phyloP scores from a whole-genome alignment of 1,284 basidiomycete species.

The Sanghuangporus sanghuang region DNA sequence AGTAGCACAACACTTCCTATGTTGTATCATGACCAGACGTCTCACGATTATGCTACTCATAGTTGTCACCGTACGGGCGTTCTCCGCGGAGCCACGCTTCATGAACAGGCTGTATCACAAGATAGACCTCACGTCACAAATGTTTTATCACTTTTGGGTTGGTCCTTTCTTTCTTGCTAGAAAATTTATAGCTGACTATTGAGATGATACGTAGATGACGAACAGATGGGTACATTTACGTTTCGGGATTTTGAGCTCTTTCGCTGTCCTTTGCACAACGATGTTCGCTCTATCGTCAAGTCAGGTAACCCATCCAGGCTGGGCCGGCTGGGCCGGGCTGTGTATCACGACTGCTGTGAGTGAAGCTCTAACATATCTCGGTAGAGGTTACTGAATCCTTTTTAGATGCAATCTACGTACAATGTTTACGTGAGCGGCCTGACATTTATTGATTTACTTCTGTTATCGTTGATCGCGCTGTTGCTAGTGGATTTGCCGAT shows the following conservation, averaged over 20 bases:
- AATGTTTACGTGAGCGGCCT: constrained; percentile 39
- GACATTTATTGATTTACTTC: not conserved
- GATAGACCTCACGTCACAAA: constrained; percentile 54
- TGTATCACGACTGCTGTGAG: constrained; percentile 70
- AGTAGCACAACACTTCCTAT: not conserved
- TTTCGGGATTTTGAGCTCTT: constrained; percentile 49
- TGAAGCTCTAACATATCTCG: not conserved
- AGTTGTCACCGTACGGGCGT: constrained; percentile 82
- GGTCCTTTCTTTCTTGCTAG: not conserved
- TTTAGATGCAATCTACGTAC: constrained; percentile 47
- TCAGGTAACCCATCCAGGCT: not conserved
- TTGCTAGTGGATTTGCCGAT: constrained; percentile 58
- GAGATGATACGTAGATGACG: constrained; percentile 18
- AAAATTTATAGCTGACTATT: not conserved
- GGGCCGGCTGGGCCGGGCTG: constrained; percentile 51
- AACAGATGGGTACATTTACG: constrained; percentile 24
- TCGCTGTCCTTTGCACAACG: constrained; percentile 62
- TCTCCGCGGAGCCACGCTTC: constrained; percentile 79
- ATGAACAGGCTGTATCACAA: constrained; percentile 65
- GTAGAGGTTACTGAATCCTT: not conserved
- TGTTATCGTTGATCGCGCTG: not conserved
- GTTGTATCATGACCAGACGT: not conserved
- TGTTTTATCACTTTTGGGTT: constrained; percentile 14
- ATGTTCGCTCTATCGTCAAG: constrained; percentile 68
- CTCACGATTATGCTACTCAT: not conserved